Percentiles rank a stretch among this genome's conserved stretches.
Conservation (phyloP, 208 protist genomes). For the Lotmaria passim region DNA sequence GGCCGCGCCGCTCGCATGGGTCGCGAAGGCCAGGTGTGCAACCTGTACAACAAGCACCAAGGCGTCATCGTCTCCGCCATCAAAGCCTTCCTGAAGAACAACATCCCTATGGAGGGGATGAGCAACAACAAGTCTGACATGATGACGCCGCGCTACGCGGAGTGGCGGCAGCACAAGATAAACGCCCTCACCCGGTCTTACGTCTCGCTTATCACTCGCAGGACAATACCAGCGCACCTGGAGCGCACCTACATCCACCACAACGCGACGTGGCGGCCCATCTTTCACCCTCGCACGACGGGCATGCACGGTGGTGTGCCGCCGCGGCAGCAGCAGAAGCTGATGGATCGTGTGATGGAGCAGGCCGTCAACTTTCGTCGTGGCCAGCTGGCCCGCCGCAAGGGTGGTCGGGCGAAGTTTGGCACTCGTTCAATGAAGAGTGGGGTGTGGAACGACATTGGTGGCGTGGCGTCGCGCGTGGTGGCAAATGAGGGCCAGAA, state of each 20-base stretch:
- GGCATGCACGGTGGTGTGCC: constrained; percentile 72
- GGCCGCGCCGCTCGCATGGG: constrained; percentile 84
- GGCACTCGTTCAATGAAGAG: constrained; percentile 43
- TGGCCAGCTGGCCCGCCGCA: constrained; percentile 67
- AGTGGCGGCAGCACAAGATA: constrained; percentile 83
- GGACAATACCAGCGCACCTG: constrained; percentile 81
- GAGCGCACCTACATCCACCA: constrained; percentile 83
- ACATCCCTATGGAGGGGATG: constrained; percentile 66
- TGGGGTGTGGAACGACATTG: constrained; percentile 84
- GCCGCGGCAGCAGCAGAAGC: constrained; percentile 70
- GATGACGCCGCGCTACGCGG: constrained; percentile 73
- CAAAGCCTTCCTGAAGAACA: constrained; percentile 55
- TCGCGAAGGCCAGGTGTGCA: constrained; percentile 69
- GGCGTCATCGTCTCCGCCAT: constrained; percentile 76
- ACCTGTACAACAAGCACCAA: constrained; percentile 78
- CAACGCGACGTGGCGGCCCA: constrained; percentile 83
- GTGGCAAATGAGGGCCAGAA: constrained; percentile 53
- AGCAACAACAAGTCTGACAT: constrained; percentile 72
- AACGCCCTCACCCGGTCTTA: constrained; percentile 80
- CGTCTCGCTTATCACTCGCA: constrained; percentile 81
- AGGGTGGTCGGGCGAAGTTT: constrained; percentile 86
- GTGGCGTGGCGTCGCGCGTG: constrained; percentile 50
- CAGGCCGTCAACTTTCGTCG: constrained; percentile 73
- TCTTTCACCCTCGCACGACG: constrained; percentile 67
- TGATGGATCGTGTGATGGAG: constrained; percentile 73